Base-by-base conservation (phyloP, 2,329 filamentous ascomycete genomes). In the Beauveria sp. region DNA sequence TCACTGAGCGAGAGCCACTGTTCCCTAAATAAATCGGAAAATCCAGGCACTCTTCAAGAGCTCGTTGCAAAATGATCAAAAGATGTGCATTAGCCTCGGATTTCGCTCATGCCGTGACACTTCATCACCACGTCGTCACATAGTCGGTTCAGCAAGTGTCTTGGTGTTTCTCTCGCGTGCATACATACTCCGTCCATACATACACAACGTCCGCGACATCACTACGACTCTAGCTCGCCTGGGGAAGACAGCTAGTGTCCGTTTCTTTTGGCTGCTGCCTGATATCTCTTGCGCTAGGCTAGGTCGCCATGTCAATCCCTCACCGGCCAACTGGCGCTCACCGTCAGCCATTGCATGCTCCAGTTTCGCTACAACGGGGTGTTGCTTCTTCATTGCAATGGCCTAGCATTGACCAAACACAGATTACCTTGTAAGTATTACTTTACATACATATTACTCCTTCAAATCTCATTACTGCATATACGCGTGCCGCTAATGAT, bases 51-150 rank as follows among this genome's bases (percentile, higher is more conserved):
- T 34, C 10, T 34, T 34, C 3, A 41, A 3, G 14, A 40, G 14
- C 14, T 37, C 30, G 22, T 28, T 28, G 24, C 5, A 43, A 43
- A 40, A 20, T 14, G 26, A 28, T 20, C 16, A 48, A 24, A 28
- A 10, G 3, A 43, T 18, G 10, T 24, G 37, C 46, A 51, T 40
- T 58, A 58, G 55, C 34, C 43, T 22, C 47, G 47, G 55, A 34
- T 22, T 58, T 52, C 56, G 56, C 56, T 34, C 48, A 59, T 30
- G 24, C 26, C 47, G 55, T 50, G 22, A 30, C 18, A 58, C 55
- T 22, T 34, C 24, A 41, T 48, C 12, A 34, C 30, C 30, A 34
- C 30, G 30, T 34, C 10, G 10, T 34, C 10, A 34, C 30, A 34
- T 34, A 12, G 30, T 34, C 30, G 10, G 30, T 4, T 34, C 10